phyloP scores from a whole-genome alignment of 2,329 filamentous ascomycete species.

The Aspergillus chevalieri region DNA sequence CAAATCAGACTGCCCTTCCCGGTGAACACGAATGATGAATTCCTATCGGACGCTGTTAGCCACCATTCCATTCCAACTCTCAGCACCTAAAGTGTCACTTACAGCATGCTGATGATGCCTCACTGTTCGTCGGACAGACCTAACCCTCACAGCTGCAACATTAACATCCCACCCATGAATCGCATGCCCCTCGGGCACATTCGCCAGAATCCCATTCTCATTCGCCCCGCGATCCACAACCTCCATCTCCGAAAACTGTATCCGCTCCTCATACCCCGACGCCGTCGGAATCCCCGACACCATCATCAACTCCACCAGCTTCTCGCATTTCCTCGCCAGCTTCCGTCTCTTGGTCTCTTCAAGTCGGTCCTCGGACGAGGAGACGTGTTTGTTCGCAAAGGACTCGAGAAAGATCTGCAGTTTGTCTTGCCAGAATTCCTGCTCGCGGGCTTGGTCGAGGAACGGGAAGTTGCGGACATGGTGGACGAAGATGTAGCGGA shows the following conservation, averaged over 20 bases:
- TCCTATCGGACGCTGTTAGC: conserved; percentile 50
- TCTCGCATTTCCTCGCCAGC: conserved; percentile 84
- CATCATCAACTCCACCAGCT: conserved; percentile 98
- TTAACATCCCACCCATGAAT: conserved; percentile 98
- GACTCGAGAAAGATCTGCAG: conserved; percentile 94
- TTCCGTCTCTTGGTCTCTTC: conserved; percentile 96
- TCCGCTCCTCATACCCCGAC: conserved; percentile 94
- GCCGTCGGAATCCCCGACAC: conserved; percentile 93
- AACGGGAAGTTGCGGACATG: conserved; percentile 98
- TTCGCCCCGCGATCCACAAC: conserved; percentile 91
- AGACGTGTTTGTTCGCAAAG: conserved; percentile 95
- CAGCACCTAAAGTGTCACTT: conserved; percentile 10
- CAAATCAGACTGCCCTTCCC: conserved; percentile 65
- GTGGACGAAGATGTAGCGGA: conserved; percentile 95
- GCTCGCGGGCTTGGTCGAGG: conserved; percentile 90
- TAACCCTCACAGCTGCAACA: conserved; percentile 78
- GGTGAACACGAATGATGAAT: conserved; percentile 82
- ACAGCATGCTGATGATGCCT: conserved; percentile 87
- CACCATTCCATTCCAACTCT: not conserved
- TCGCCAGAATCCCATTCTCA: conserved; percentile 79
- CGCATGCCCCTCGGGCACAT: conserved; percentile 81
- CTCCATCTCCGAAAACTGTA: conserved; percentile 93
- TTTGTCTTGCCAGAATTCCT: conserved; percentile 99
- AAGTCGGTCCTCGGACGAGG: conserved; percentile 87
- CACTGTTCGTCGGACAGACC: conserved; percentile 75